These are phyloP conservation scores for Pseudonitzschia pungens DNA, from an alignment of 108 stramenopile species.

Conservation along the genomic window DNA sequence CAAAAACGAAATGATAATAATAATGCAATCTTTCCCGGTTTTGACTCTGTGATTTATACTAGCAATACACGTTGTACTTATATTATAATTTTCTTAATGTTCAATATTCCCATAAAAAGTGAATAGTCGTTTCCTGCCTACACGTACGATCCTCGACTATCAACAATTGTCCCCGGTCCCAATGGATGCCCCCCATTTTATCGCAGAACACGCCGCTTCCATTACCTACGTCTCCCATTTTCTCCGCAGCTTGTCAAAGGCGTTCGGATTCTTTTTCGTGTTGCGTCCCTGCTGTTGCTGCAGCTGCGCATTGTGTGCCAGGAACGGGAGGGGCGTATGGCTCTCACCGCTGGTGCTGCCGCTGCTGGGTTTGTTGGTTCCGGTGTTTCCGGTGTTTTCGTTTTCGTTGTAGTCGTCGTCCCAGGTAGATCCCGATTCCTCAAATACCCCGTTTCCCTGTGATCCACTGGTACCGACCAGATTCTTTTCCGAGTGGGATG, in stretches of 20 bases:
- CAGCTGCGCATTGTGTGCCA: slow-evolving; percentile 6
- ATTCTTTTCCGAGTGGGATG: not conserved
- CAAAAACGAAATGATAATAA: too few relatives aligned
- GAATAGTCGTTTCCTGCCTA: too few relatives aligned
- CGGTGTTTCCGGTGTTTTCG: not conserved
- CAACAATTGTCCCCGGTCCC: too few relatives aligned
- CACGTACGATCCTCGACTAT: too few relatives aligned
- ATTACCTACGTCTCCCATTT: not conserved
- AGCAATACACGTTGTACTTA: too few relatives aligned
- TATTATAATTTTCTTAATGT: too few relatives aligned
- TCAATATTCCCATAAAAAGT: too few relatives aligned
- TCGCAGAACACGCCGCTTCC: not conserved
- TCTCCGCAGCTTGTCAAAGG: not conserved
- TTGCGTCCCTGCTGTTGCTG: not conserved
- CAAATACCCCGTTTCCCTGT: not conserved
- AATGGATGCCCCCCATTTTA: too few relatives aligned
- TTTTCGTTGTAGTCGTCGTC: not conserved
- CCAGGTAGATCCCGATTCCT: not conserved
- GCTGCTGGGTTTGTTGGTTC: not conserved
- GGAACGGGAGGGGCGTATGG: not conserved
- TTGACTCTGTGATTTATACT: too few relatives aligned
- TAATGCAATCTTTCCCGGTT: too few relatives aligned
- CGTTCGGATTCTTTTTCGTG: not conserved
- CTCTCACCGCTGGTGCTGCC: not conserved
- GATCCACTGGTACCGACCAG: not conserved